A percentile compares a stretch with the other conserved stretches of the same genome.
These are phyloP conservation scores for Cyberlindnera petersonii DNA, from an alignment of 805 yeast genomes.

Conservation along the genomic window DNA sequence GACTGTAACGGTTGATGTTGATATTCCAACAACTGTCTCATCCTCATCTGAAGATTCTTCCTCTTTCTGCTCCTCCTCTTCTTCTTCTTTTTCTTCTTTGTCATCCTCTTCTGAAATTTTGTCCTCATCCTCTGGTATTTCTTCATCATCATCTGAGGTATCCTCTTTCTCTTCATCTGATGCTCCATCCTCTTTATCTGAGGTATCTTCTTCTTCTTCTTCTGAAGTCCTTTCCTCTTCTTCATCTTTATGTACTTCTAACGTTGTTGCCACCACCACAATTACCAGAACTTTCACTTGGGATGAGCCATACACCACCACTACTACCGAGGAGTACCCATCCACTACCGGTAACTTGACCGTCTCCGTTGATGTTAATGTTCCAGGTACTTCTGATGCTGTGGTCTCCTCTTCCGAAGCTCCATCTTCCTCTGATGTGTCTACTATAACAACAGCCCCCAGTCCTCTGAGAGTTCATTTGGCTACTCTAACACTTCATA, in stretches of 20 bases:
- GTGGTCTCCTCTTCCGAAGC: not conserved
- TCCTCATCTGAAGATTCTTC: slow-evolving; percentile 6
- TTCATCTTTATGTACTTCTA: too few species aligned
- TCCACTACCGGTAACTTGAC: slow-evolving; percentile 21
- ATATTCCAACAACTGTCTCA: slow-evolving; percentile 1
- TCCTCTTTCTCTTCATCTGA: not conserved
- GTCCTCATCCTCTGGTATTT: too few species aligned
- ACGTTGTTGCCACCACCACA: slow-evolving; percentile 2
- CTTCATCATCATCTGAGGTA: slow-evolving; percentile 5
- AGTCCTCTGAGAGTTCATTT: not conserved
- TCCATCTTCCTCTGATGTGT: not conserved
- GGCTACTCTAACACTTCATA: not conserved
- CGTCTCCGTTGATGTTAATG: slow-evolving; percentile 10
- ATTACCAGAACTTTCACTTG: slow-evolving; percentile 3
- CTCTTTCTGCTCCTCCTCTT: not conserved
- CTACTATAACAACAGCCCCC: not conserved
- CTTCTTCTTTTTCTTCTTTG: too few species aligned
- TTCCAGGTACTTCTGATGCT: slow-evolving; percentile 9
- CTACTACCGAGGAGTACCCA: slow-evolving; percentile 7
- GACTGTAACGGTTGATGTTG: slow-evolving; percentile 14
- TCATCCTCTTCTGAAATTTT: too few species aligned
- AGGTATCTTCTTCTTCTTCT: slow-evolving; percentile 2
- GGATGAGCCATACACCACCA: not conserved
- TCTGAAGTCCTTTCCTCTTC: too few species aligned
- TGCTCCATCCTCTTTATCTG: slow-evolving; percentile 3